These are phyloP conservation scores for Pisolithus albus DNA, from an alignment of 768 basidiomycete genomes.

Conservation along the genomic window DNA sequence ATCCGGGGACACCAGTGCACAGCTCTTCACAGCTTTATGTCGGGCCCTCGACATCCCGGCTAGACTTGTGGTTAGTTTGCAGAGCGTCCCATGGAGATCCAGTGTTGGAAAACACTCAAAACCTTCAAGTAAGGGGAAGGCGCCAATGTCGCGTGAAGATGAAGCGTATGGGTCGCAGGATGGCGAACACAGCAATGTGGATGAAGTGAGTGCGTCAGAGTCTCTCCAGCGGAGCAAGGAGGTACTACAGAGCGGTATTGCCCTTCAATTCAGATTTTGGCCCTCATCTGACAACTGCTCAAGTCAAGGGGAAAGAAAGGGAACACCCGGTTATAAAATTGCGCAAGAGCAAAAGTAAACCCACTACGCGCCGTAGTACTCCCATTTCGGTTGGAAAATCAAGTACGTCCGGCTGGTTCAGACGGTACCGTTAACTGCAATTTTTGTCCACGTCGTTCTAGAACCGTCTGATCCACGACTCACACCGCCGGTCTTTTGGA, in stretches of 20 bases:
- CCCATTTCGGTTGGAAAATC: conserved; percentile 9
- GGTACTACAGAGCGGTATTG: conserved; percentile 14
- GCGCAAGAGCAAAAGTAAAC: conserved; percentile 49
- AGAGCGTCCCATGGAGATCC: conserved; percentile 88
- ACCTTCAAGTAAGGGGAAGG: conserved; percentile 33
- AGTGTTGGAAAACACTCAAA: conserved; percentile 44
- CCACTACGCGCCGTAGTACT: conserved; percentile 35
- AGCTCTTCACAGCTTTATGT: conserved; percentile 87
- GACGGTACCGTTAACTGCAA: conserved; percentile 6
- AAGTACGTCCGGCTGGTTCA: conserved; percentile 12
- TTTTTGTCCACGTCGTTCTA: conserved; percentile 13
- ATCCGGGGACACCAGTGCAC: conserved; percentile 79
- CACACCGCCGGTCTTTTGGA: conserved; percentile 91
- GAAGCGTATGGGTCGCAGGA: conserved; percentile 20
- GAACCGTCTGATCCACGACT: conserved; percentile 42
- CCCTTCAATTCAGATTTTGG: not conserved
- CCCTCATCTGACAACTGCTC: conserved; percentile 9
- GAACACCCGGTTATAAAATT: conserved; percentile 50
- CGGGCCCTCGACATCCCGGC: conserved; percentile 82
- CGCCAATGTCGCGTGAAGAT: conserved; percentile 14
- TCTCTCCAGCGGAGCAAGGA: conserved; percentile 29
- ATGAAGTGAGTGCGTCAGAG: conserved; percentile 23
- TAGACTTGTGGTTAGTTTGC: conserved; percentile 82
- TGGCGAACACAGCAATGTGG: conserved; percentile 33
- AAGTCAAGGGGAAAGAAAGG: conserved; percentile 54